Evolutionary conservation across 345 rosid species (phyloP).

Genomic region (Kernera saxatilis): DNA sequence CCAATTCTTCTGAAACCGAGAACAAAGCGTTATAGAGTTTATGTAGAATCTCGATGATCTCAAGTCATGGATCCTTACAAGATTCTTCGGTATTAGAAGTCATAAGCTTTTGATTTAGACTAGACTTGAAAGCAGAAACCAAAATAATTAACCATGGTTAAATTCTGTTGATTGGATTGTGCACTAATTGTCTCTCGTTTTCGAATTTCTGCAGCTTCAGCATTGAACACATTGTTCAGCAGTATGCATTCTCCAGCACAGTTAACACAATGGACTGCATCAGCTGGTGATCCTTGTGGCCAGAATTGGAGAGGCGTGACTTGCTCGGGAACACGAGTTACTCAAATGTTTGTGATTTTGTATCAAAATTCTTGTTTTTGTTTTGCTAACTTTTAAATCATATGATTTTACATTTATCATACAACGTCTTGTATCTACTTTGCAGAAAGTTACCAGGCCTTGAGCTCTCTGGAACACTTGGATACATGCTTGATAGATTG

Average conservation of each 20-base stretch:
- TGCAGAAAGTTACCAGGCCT: conserved; percentile 69
- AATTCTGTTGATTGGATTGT: background rate
- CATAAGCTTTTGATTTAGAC: background rate
- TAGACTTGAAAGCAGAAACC: background rate
- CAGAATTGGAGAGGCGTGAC: conserved; percentile 87
- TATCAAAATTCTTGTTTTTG: background rate
- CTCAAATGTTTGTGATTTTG: conserved; percentile 54
- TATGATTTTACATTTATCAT: background rate
- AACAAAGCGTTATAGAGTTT: background rate
- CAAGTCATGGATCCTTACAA: background rate
- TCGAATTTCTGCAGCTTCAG: conserved; percentile 54
- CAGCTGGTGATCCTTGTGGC: conserved; percentile 82
- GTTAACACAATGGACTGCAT: conserved; percentile 66
- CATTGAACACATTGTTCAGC: conserved; percentile 51
- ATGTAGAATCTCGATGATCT: conserved; percentile 1
- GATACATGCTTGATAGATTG: conserved; percentile 52
- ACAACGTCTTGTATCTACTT: background rate
- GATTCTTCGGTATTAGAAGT: background rate
- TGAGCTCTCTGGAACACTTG: conserved; percentile 67
- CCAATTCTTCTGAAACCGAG: background rate
- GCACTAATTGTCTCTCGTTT: background rate
- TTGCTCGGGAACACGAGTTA: conserved; percentile 68
- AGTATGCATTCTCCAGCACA: conserved; percentile 55
- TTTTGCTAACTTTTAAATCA: background rate
- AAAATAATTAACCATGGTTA: background rate